Percentiles rank a stretch among this genome's conserved stretches.
Conservation (phyloP, 192 early-diverging fungal species). For the Lobosporangium transversale region DNA sequence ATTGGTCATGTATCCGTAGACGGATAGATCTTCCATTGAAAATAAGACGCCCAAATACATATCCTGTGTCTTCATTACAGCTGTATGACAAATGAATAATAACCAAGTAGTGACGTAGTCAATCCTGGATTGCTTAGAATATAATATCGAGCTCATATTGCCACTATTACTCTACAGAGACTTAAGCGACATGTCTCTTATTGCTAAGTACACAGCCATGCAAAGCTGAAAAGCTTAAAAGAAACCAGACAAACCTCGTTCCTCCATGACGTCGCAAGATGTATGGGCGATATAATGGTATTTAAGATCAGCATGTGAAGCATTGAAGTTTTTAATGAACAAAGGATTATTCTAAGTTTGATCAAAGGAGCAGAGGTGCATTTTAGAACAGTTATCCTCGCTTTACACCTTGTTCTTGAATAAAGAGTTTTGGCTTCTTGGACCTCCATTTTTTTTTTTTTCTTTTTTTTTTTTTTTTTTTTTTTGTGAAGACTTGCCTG, state of each 20-base stretch:
- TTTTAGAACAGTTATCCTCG: neutral
- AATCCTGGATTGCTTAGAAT: too few species aligned
- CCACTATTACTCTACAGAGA: neutral
- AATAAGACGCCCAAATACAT: conserved; percentile 90
- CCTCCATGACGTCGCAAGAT: conserved; percentile 90
- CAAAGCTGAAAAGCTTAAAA: neutral
- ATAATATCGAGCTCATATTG: neutral
- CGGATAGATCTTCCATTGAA: conserved; percentile 88
- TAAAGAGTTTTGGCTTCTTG: neutral
- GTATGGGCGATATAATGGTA: conserved; percentile 94
- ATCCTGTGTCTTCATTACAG: conserved; percentile 75
- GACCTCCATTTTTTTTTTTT: neutral
- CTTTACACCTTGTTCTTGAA: neutral
- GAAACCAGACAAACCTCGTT: conserved; percentile 65
- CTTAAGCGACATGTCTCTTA: too few species aligned
- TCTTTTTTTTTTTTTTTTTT: neutral
- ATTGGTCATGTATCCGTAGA: conserved; percentile 92
- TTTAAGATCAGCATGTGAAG: conserved; percentile 79
- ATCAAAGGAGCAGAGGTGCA: too few species aligned
- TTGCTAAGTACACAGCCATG: too few species aligned
- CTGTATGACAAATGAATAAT: conserved; percentile 13
- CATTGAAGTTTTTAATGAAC: conserved; percentile 82
- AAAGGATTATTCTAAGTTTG: conserved; percentile 89
- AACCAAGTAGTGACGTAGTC: neutral
- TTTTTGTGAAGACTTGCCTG: too few species aligned